phyloP scores from a whole-genome alignment of 768 basidiomycete species.

The Pseudohyphozyma bogoriensis region DNA sequence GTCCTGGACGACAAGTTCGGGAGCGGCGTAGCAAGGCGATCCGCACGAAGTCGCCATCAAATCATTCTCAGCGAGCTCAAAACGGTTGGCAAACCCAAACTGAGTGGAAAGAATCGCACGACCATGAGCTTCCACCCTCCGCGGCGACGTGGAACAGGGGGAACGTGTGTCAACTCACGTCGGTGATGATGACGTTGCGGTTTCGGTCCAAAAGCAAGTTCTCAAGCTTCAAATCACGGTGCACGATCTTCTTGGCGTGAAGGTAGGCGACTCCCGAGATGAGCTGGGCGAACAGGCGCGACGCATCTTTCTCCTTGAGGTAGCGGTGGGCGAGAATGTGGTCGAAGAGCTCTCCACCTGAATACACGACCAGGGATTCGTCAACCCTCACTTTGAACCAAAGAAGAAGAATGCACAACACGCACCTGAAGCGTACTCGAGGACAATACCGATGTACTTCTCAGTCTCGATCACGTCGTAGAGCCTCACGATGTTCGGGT shows the following conservation, averaged over 20 bases:
- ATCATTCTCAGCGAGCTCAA: conserved; percentile 83
- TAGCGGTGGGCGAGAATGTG: conserved; percentile 97
- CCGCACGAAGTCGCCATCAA: conserved; percentile 98
- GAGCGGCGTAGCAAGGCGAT: conserved; percentile 94
- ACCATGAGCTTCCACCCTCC: not conserved
- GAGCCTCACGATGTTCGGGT: conserved; percentile 93
- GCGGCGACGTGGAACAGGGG: not conserved
- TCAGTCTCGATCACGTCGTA: conserved; percentile 99
- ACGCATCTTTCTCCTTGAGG: conserved; percentile 85
- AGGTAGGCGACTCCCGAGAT: conserved; percentile 98
- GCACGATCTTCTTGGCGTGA: conserved; percentile 97
- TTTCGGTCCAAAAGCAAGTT: conserved; percentile 93
- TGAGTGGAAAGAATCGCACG: conserved; percentile 49
- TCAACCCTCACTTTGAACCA: not conserved
- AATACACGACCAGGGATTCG: not conserved
- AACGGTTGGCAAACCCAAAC: conserved; percentile 97
- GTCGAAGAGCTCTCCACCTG: conserved; percentile 86
- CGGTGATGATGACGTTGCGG: conserved; percentile 70
- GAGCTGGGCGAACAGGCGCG: conserved; percentile 92
- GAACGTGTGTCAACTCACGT: too few species aligned
- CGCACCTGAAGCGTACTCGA: conserved; percentile 87
- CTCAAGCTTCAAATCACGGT: conserved; percentile 97
- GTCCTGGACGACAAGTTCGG: conserved; percentile 93
- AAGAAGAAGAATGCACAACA: not conserved
- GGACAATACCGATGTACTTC: conserved; percentile 98